phyloP scores from a whole-genome alignment of 2,329 filamentous ascomycete species.

The Aspergillus versicolor region DNA sequence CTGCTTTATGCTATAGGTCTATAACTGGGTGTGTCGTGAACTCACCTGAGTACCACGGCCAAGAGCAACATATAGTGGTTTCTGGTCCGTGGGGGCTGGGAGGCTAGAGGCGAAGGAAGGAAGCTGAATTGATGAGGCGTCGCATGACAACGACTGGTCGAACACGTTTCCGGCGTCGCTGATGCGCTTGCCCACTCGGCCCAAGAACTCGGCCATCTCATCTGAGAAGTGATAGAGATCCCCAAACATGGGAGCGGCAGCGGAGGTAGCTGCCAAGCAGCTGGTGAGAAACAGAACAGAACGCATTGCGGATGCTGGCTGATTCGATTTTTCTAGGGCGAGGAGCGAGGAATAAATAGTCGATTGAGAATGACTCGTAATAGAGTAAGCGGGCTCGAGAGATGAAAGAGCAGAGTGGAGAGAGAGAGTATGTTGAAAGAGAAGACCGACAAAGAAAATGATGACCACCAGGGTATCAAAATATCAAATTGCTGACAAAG shows the following conservation, averaged over 20 bases:
- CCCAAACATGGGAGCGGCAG: constrained; percentile 37
- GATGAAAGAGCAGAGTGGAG: not conserved
- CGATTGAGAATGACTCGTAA: not conserved
- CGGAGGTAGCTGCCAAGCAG: constrained; percentile 31
- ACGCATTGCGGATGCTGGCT: constrained; percentile 19
- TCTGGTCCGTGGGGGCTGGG: constrained; percentile 60
- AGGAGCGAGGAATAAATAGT: not conserved
- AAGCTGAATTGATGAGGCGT: constrained; percentile 34
- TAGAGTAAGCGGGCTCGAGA: not conserved
- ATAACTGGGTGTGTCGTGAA: not conserved
- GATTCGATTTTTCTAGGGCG: not conserved
- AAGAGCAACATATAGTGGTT: constrained; percentile 74
- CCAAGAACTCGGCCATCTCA: constrained; percentile 40
- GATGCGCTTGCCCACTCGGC: constrained; percentile 41
- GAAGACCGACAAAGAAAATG: not conserved
- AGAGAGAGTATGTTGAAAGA: not conserved
- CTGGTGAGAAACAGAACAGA: constrained; percentile 26
- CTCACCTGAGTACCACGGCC: constrained; percentile 71
- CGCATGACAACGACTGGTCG: constrained; percentile 27
- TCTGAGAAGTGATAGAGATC: constrained; percentile 40
- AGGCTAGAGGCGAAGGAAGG: constrained; percentile 58
- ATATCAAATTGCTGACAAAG: not conserved
- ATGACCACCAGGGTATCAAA: constrained; percentile 9
- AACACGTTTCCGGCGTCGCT: constrained; percentile 22
- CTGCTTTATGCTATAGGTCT: not conserved